Evolutionary conservation across 768 basidiomycete genomes (phyloP), one percentile per base, ranked within the genome.

Genomic region (Rhodosporidiobolus sp.): DNA sequence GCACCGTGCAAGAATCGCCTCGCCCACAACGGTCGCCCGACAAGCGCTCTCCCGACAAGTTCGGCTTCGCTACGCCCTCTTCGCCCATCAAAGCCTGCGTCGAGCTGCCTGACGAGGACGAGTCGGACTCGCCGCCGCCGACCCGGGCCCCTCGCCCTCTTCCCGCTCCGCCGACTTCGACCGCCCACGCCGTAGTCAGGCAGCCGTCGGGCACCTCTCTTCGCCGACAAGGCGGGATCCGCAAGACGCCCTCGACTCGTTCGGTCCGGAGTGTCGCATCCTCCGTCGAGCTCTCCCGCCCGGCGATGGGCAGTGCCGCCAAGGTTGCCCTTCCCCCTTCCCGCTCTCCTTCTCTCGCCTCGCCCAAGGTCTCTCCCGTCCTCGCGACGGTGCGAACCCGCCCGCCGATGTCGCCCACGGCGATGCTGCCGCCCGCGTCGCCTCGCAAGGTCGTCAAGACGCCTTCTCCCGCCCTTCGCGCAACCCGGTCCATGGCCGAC

Each of bases 41-140:
- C 22, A 74, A 60, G 57, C 61, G 67, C 4, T 45, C 67, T 4
- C 35, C 65, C 6, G 73, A 75, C 30, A 67, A 34, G 38, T 78
- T 76, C 50, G 77, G 45, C 12, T 72, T 74, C 46, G 77, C 77
- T 1, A 74, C 75, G 1, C 73, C 75, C 0, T 43, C 65, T 4
- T 76, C 73, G 14, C 77, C 77, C 9, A 28, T 78, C 70, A 78
- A 78, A 43, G 65, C 65, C 6, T 20, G 24, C 34, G 61, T 61
- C 55, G 67, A 65, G 26, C 46, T 56, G 5, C 28, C 52, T 26
- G 43, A 58, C 32, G 64, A 61, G 11, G 53, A 53, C 10, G 58
- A 50, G 4, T 28, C 38, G 8, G 14, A 43, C 8, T 56, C 49
- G 38, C 32, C 59, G 7, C 64, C 54, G 4, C 60, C 50, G 5